Base-by-base conservation (phyloP, 164 flowering plant genomes). In the Echeveria elegans region DNA sequence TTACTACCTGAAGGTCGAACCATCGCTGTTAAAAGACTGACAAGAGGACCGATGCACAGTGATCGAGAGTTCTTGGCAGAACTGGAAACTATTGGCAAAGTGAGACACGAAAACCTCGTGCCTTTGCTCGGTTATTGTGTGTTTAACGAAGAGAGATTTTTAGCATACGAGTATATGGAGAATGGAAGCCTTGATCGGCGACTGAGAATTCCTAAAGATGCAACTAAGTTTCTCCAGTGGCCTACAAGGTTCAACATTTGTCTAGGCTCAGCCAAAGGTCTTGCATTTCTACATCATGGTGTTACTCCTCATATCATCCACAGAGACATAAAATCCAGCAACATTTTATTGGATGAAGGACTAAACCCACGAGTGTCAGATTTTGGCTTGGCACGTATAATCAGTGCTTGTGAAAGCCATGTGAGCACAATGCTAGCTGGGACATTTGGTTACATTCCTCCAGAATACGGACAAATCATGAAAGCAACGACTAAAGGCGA, bases 201-300 rank as follows among this genome's bases (percentile, higher is more conserved):
- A 88, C 65, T 84, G 70, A 78, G 84, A 71, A 84, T 81, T 69
- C 73, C 74, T 21, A 86, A 83, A 12, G 86, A 82, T 72, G 85
- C 84, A 58, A 78, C 81, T 1, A 80, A 79, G 74, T 30, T 72
- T 18, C 80, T 86, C 21, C 77, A 79, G 52, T 86, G 88, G 88
- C 83, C 41, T 38, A 38, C 11, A 8, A 10, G 0, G 41, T 38
- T 38, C 11, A 38, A 38, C 41, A 38, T 38, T 38, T 38, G 41
- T 38, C 84, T 9, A 0, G 88, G 91, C 16, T 76, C 91, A n/a
- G 91, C 88, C 0, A 65, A 75, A 18, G 91, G 91, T 21, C 74
- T 86, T 10, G 85, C 88, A 19, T 86, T 86, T 68, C 77, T 86
- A 63, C 91, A 86, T 70, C 87, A 86, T 40, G 88, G 88, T 1